Base-by-base conservation (phyloP, 805 yeast species). In the Yarrowia porcina region DNA sequence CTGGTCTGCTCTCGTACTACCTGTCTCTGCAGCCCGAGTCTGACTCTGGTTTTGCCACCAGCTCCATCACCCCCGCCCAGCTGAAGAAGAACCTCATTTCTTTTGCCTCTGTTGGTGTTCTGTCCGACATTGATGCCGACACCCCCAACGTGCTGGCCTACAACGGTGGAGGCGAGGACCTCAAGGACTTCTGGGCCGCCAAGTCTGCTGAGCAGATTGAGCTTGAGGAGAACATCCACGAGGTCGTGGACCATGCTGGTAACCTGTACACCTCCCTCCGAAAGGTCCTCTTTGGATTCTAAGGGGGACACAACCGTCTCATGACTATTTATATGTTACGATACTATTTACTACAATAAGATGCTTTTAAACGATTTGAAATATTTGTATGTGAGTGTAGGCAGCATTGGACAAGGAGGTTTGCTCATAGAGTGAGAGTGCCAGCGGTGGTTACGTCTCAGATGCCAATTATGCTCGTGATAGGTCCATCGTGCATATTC, bases 161-260 rank as follows among this genome's bases (percentile, higher is more conserved):
- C 79, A 84, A 84, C 71, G 88, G 87, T 66, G 87, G 81, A 65
- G 87, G 86, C 64, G 76, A 74, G 69, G 78, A 80, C 74, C 72
- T 83, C 69, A 73, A 82, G 59, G 77, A 75, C 61, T 81, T 83
- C 77, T 83, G 85, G 84, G 44, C 44, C 20, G 60, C 44, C 27
- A 35, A 52, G 60, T 52, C 60, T 33, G 32, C 49, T 56, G 49
- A 56, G 39, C 39, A 52, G 59, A 25, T 30, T 21, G 25, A 52
- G 59, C 32, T 36, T 25, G 44, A 35, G 44, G 59, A 52, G 42
- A 33, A 52, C 38, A 36, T 52, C 33, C 42, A 52, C 25, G 44
- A 52, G 59, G 44, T 44, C 17, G 59, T 36, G 35, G 44, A 21
- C 25, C 59, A 35, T 11, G 44, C 33, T 25, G 59, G 44, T 13